Conservation (phyloP, 2,329 filamentous ascomycete species). For the Neoarthrinium moseri region DNA sequence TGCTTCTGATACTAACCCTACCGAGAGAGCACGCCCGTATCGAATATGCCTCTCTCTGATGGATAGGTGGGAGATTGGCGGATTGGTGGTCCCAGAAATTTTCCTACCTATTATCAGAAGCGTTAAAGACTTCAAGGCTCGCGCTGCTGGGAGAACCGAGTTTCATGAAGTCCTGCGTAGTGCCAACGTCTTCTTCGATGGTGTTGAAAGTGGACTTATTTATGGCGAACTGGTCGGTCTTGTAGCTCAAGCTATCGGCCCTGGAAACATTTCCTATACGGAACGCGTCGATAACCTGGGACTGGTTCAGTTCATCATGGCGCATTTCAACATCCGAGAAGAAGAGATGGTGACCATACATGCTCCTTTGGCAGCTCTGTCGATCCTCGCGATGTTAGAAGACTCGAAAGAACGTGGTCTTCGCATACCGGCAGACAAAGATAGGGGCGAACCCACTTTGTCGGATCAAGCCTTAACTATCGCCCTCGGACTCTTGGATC, state of each 20-base stretch:
- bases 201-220: constrained; percentile 90
- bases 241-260: constrained; percentile 58
- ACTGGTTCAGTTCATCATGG: constrained; percentile 77
- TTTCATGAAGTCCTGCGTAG: constrained; percentile 88
- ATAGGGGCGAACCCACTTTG: constrained; percentile 19
- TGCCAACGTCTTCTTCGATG: constrained; percentile 95
- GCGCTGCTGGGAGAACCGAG: constrained; percentile 63
- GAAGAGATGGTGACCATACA: constrained; percentile 93
- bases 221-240: constrained; percentile 79
- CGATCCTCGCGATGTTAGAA: constrained; percentile 60
- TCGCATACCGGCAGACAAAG: constrained; percentile 8
- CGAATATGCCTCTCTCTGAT: constrained; percentile 92
- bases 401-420: constrained; percentile 42
- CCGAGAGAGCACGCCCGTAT: constrained; percentile 79
- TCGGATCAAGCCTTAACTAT: constrained; percentile 30
- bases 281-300: constrained; percentile 64
- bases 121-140: constrained; percentile 70
- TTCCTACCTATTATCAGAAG: constrained; percentile 85
- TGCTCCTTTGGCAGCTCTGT: constrained; percentile 73
- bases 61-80: constrained; percentile 97
- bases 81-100: constrained; percentile 80
- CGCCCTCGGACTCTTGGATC: constrained; percentile 56
- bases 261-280: constrained; percentile 38
- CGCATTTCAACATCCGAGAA: constrained; percentile 89
- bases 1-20: constrained; percentile 46